Base-by-base conservation (phyloP, 2,329 filamentous ascomycete genomes). In the Fusarium foetens region DNA sequence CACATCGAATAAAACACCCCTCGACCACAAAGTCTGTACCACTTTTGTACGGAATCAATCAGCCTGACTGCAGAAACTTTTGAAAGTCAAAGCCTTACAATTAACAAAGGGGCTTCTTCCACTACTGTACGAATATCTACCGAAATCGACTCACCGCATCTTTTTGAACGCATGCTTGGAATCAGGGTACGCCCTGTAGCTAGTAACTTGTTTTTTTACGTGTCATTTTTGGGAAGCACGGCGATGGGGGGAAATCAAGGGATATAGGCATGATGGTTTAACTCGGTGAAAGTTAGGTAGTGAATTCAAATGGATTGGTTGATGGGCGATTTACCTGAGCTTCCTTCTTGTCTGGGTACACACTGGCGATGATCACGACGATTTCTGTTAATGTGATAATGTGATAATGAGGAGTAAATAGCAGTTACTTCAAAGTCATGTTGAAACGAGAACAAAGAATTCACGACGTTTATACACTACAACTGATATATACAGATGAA, bases 201-300 rank as follows among this genome's bases (percentile, higher is more conserved):
- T 71, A 60, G 67, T 66, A 69, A 68, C 69, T 61, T 61, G 60
- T 73, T 72, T 71, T 73, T 68, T 71, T 61, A 70, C 59, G 52
- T 74, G 61, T 66, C 57, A 48, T 62, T 71, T 66, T 72, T 70
- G 66, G 73, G 73, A 74, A 75, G 73, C 73, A 75, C 70, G 74
- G 74, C 74, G 74, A 76, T 76, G 74, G 70, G 70, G 52, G 66
- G 51, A 35, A 52, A 52, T 67, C 60, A 66, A 67, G 70, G 70
- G 66, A 72, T 65, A 72, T 60, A 71, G 74, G 74, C 74, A 76
- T 70, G 70, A 74, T 45, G 74, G 72, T 67, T 41, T 72, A 59
- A 76, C 62, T 74, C 70, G 72, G 74, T 71, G 52, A 67, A 65
- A 61, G 62, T 69, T 76, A 76, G 72, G 63, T 73, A 75, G 67